Evolutionary conservation across 2,329 filamentous ascomycete genomes (phyloP), one percentile per base, ranked within the genome.

Genomic region (Stylonectria norvegica): DNA sequence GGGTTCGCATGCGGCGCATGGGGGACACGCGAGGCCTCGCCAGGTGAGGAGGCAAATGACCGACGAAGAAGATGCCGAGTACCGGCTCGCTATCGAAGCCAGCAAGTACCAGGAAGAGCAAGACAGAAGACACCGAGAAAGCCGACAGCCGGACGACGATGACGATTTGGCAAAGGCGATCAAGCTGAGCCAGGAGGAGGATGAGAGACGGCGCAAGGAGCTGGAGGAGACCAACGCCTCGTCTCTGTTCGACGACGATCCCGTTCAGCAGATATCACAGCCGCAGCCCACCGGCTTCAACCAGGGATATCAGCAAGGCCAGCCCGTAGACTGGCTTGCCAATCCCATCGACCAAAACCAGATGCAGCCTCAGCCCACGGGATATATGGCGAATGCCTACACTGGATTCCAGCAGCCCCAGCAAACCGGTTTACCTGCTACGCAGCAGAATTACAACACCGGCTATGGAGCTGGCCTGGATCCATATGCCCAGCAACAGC

Each of bases 251-350:
- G 90, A 95, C 55, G 87, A 95, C 54, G 78, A 79, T 23, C 75
- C 82, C 5, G 65, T 73, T 17, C 79, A 83, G 56, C 51, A 59
- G 9, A 78, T 81, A 57, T 55, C 60, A 3, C 85, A 89, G 55
- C 78, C 86, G 23, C 88, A 90, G 66, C 81, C 79, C 28, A 97
- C 90, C 11, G 91, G 89, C 23, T 89, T 89, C 71, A 97, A 96
- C 66, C 90, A 95, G 68, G 91, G 91, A 33, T 98, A 98, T 60
- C 90, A 97, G 70, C 93, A 98, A 68, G 91, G 95, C 61, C 86
- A 86, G 42, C 88, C 89, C 10, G 93, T 98, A 14, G 93, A 98
- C 67, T 97, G 94, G 81, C 93, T 94, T 56, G 93, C 91, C 43
- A 98, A 98, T 64, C 89, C 90, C 10, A 85, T 97, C 57, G 87